phyloP scores from a whole-genome alignment of 2,329 filamentous ascomycete genomes.

The Botryotinia narcissicola region DNA sequence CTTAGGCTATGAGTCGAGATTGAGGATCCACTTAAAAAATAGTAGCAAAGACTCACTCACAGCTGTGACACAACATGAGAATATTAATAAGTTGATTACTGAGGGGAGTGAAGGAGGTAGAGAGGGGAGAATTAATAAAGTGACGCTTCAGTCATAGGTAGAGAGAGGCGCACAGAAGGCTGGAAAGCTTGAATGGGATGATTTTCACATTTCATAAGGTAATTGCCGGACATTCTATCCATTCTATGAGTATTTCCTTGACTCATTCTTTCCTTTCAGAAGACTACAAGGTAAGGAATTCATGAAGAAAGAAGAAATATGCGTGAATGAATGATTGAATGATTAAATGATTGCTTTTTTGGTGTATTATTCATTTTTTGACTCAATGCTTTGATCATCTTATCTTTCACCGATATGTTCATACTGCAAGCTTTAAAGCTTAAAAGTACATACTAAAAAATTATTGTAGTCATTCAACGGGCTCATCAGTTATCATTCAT shows the following conservation, averaged over 20 bases:
- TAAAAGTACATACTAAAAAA: neutral
- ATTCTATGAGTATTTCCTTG: neutral
- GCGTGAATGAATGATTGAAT: neutral
- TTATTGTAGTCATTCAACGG: slow-evolving; percentile 16
- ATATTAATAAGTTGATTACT: neutral
- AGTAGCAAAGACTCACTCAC: neutral
- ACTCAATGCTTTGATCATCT: neutral
- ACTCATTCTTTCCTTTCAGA: neutral
- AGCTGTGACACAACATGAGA: neutral
- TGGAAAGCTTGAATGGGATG: neutral
- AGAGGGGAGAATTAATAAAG: neutral
- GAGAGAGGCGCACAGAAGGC: neutral
- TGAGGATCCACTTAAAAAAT: neutral
- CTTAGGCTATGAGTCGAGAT: neutral
- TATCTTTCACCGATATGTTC: slow-evolving; percentile 1
- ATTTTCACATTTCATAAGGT: neutral
- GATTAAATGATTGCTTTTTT: neutral
- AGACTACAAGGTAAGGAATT: neutral
- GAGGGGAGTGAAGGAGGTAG: neutral
- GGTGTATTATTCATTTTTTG: neutral
- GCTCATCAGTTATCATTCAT: neutral
- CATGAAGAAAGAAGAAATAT: neutral
- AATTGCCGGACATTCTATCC: neutral
- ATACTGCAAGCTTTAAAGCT: neutral
- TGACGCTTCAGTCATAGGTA: neutral